A percentile compares a stretch with the other conserved stretches of the same genome.
phyloP scores from a whole-genome alignment of 108 stramenopile genomes.

The Skeletonema grethae region DNA sequence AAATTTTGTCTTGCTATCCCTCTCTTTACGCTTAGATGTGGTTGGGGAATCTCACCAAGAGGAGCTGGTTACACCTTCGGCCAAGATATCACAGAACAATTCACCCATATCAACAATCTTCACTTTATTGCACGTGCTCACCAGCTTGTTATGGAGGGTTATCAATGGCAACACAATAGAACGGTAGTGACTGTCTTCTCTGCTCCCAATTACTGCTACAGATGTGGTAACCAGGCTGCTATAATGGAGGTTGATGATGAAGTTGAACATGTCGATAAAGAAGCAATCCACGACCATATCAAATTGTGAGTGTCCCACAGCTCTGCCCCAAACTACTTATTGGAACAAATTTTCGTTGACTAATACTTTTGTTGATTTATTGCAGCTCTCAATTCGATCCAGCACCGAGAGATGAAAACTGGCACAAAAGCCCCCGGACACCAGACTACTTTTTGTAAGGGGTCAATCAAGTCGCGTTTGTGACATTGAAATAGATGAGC shows the following conservation, averaged over 20 bases:
- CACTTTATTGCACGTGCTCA: conserved; percentile 93
- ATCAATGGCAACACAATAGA: conserved; percentile 81
- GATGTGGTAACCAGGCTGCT: conserved; percentile 97
- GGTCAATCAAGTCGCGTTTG: not conserved
- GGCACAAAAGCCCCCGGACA: conserved; percentile 79
- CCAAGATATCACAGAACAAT: conserved; percentile 92
- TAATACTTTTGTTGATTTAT: conserved; percentile 5
- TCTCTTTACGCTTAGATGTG: conserved; percentile 35
- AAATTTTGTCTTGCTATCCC: not conserved
- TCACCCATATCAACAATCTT: conserved; percentile 91
- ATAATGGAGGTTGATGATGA: conserved; percentile 89
- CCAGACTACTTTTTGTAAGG: conserved; percentile 82
- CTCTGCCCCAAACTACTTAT: not conserved
- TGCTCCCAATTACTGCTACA: conserved; percentile 97
- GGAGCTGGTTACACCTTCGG: conserved; percentile 97
- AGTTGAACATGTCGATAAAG: conserved; percentile 56
- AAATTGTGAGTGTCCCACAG: conserved; percentile 59
- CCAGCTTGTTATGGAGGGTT: conserved; percentile 97
- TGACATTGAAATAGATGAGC: not conserved
- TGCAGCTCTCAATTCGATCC: conserved; percentile 79
- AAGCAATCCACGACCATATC: conserved; percentile 69
- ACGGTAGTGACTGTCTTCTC: conserved; percentile 96
- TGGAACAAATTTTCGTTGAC: conserved; percentile 6
- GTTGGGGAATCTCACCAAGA: conserved; percentile 89
- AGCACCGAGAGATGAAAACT: conserved; percentile 77